phyloP scores from a whole-genome alignment of 768 basidiomycete genomes.

The Mycena chlorophos region DNA sequence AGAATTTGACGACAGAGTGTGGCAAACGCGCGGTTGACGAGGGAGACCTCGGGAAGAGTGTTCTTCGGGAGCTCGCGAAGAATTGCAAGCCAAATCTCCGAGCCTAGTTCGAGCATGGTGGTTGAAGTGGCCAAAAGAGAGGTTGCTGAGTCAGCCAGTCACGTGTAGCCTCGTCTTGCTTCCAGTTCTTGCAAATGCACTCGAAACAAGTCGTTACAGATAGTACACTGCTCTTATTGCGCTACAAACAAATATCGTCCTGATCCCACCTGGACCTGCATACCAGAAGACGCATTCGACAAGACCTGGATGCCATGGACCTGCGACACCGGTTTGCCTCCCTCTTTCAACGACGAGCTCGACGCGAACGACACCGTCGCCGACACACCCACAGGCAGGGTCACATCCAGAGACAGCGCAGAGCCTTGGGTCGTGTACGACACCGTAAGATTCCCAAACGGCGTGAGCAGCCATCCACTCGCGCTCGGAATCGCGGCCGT shows the following conservation, averaged over 20 bases:
- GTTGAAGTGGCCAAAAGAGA: too few relatives aligned
- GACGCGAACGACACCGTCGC: constrained; percentile 24
- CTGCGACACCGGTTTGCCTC: constrained; percentile 11
- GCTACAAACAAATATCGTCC: constrained; percentile 23
- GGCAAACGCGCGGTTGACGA: too few relatives aligned
- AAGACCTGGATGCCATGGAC: constrained; percentile 3
- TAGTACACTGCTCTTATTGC: constrained; percentile 2
- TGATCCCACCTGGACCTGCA: constrained; percentile 15
- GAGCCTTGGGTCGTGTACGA: constrained; percentile 19
- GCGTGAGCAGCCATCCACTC: constrained; percentile 29
- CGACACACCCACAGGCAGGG: constrained; percentile 27
- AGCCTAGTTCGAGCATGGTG: too few relatives aligned
- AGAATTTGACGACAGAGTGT: too few relatives aligned
- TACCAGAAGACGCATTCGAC: neutral
- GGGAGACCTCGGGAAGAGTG: too few relatives aligned
- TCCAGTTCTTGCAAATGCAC: too few relatives aligned
- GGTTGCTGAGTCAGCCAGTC: too few relatives aligned
- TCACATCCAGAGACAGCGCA: constrained; percentile 20
- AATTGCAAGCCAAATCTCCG: too few relatives aligned
- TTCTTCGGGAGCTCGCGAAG: too few relatives aligned
- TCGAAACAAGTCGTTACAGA: too few relatives aligned
- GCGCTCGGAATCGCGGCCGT: constrained; percentile 19
- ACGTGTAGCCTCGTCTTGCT: too few relatives aligned
- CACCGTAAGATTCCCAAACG: constrained; percentile 32
- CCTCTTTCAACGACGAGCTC: constrained; percentile 11